Evolutionary conservation across 164 flowering plant species (phyloP), one percentile per base, ranked within the genome.

Genomic region (Cinnamomum micranthum): DNA sequence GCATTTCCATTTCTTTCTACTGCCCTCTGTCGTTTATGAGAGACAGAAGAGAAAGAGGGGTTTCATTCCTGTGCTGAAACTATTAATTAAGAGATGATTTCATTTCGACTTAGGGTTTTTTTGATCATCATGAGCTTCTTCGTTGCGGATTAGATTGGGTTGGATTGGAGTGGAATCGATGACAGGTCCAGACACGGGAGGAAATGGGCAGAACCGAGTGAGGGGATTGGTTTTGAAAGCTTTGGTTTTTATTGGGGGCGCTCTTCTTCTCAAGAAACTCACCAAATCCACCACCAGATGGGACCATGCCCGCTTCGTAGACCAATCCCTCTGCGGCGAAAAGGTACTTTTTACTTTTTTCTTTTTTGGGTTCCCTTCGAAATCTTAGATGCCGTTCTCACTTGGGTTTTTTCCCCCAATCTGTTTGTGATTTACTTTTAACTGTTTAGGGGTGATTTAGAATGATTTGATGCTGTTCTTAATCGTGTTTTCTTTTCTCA

Each of bases 271-370:
- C 31, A 91, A 87, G 82, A 81, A 88, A 1, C 80, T 95, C 74
- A 92, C 94, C 71, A 92, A 92, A 84, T 87, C 98, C 52, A 88
- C 93, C 75, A 92, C 98, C 47, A 84, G 96, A 25, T 89, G 99
- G 92, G 98, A 95, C 83, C 99, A 95, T 74, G 82, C 97, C 33
- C 83, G 86, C 68, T 55, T 91, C 71, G 96, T 93, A 9, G 80
- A 92, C 35, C 85, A 88, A 33, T 83, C 99, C 50, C 91, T 95
- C 78, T 71, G 77, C 76, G 98, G 98, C 62, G 94, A 93, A 67
- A 95, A 93, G 93, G 97, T 92, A 5, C 1, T 15, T 7, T 4
- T 31, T 31, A 4, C 4, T 31, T 27, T 27, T 25, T 27, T 2
- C 33, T 31, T 20, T 41, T 9, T 41, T 50, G 15, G 10, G 41